phyloP scores from a whole-genome alignment of 345 rosid species.

The Triadica sebifera region DNA sequence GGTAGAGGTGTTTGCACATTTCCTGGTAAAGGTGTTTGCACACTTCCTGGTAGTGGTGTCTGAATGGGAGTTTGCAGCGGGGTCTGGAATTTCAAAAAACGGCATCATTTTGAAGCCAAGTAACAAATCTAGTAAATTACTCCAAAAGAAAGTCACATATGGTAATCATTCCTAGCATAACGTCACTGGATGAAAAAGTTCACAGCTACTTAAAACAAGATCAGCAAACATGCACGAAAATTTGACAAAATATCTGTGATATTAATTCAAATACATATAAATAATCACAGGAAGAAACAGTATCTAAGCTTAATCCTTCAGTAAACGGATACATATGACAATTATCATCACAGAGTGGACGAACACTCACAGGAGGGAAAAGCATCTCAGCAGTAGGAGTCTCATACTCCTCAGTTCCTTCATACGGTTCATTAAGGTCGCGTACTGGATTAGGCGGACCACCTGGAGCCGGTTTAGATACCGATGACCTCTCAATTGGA shows the following conservation, averaged over 20 bases:
- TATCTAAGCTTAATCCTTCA: background rate
- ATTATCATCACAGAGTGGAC: background rate
- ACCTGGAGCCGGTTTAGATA: constrained; percentile 53
- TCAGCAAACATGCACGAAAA: background rate
- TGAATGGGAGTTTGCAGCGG: constrained; percentile 80
- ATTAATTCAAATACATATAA: background rate
- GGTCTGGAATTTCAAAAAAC: constrained; percentile 49
- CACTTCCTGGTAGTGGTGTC: constrained; percentile 66
- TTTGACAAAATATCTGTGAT: background rate
- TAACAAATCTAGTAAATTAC: constrained; percentile 1
- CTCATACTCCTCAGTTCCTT: constrained; percentile 90
- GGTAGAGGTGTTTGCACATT: constrained; percentile 81
- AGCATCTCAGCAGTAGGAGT: constrained; percentile 97
- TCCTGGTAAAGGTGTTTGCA: constrained; percentile 81
- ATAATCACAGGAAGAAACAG: background rate
- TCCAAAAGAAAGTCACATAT: constrained; percentile 5
- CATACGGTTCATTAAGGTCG: constrained; percentile 95
- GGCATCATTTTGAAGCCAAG: background rate
- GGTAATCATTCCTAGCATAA: background rate
- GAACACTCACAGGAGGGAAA: constrained; percentile 73
- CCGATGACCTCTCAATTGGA: constrained; percentile 69
- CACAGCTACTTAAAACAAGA: background rate
- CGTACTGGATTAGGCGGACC: constrained; percentile 68
- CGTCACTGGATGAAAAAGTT: background rate
- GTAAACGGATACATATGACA: background rate